Evolutionary conservation across 2,329 filamentous ascomycete species (phyloP).

Genomic region (Trichophyton verrucosum): DNA sequence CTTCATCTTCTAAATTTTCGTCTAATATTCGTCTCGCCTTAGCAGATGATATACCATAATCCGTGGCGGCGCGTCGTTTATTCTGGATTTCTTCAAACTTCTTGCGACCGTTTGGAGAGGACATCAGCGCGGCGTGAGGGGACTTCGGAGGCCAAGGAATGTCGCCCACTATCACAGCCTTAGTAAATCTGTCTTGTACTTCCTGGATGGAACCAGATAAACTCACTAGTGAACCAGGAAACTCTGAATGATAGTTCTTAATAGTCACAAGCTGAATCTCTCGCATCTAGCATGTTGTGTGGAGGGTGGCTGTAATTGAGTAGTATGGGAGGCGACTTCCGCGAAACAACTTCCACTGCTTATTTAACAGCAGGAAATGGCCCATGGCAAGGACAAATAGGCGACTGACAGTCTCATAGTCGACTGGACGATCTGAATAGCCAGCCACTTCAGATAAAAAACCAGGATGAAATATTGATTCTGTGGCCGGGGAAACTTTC

Average conservation of each 20-base stretch:
- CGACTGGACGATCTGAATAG: not conserved
- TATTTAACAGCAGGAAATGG: not conserved
- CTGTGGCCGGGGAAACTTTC: not conserved
- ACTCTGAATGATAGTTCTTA: not conserved
- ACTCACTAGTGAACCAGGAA: not conserved
- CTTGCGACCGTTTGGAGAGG: constrained; percentile 66
- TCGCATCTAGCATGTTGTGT: not conserved
- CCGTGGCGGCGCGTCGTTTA: constrained; percentile 38
- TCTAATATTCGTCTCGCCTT: constrained; percentile 12
- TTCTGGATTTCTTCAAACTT: constrained; percentile 57
- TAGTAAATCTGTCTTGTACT: not conserved
- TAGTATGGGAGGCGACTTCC: not conserved
- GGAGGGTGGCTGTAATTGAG: not conserved
- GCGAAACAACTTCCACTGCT: not conserved
- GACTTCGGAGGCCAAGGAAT: constrained; percentile 49
- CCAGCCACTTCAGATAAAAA: not conserved
- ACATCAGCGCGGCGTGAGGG: constrained; percentile 49
- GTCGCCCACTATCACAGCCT: constrained; percentile 12
- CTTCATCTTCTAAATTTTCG: constrained; percentile 16
- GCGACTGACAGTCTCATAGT: not conserved
- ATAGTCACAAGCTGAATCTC: not conserved
- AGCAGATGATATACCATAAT: constrained; percentile 12
- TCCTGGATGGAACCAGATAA: too few species aligned
- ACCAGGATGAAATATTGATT: not conserved
- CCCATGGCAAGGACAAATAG: not conserved